Conservation (phyloP, 2,329 filamentous ascomycete species). For the Aspergillus fructus region DNA sequence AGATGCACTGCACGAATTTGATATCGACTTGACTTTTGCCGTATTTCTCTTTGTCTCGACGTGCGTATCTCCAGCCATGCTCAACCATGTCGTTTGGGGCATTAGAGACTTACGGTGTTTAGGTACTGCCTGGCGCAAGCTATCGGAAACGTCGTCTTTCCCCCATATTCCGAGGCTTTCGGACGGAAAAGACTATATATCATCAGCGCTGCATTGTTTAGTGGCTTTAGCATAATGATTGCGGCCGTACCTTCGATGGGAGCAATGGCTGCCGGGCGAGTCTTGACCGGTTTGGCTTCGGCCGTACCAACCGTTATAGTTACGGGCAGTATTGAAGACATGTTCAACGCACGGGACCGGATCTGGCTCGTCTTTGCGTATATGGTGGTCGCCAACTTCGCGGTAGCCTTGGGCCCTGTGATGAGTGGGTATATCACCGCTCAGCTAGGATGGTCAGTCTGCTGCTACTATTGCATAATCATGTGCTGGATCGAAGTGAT, state of each 20-base stretch:
- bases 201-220: slow-evolving; percentile 21
- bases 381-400: slow-evolving; percentile 41
- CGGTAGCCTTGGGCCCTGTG: slow-evolving; percentile 44
- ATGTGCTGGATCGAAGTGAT: background rate
- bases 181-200: slow-evolving; percentile 34
- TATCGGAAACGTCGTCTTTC: slow-evolving; percentile 29
- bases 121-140: slow-evolving; percentile 29
- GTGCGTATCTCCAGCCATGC: slow-evolving; percentile 5
- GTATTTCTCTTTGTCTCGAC: slow-evolving; percentile 22
- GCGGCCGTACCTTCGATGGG: slow-evolving; percentile 32
- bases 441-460: slow-evolving; percentile 36
- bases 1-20: slow-evolving; percentile 15
- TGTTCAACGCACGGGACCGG: slow-evolving; percentile 44
- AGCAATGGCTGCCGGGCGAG: slow-evolving; percentile 39
- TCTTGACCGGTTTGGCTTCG: slow-evolving; percentile 44
- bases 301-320: slow-evolving; percentile 49
- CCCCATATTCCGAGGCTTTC: slow-evolving; percentile 34
- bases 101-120: background rate
- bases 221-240: slow-evolving; percentile 34
- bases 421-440: slow-evolving; percentile 42
- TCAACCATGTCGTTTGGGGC: too few relatives aligned
- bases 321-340: slow-evolving; percentile 50
- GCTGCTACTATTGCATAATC: background rate
- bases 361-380: slow-evolving; percentile 49
- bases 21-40: slow-evolving; percentile 13